phyloP scores from a whole-genome alignment of 257 asterid genomes.

The Fraxinus cuspidata region DNA sequence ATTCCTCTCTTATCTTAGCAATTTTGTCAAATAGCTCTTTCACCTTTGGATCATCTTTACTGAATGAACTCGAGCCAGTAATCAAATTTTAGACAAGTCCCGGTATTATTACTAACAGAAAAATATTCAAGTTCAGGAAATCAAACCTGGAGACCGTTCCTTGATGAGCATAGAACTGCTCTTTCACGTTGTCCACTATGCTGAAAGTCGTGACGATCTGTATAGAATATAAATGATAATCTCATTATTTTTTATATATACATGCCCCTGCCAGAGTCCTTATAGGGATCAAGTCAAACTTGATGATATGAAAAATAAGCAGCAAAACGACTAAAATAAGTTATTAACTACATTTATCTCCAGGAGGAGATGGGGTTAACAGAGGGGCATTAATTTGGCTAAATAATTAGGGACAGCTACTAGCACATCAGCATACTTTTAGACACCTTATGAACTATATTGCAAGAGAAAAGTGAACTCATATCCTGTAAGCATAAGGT shows the following conservation, averaged over 20 bases:
- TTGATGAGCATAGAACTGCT: slow-evolving; percentile 69
- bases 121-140: slow-evolving; percentile 21
- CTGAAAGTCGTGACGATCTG: slow-evolving; percentile 90
- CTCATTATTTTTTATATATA: background rate
- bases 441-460: background rate
- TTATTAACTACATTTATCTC: slow-evolving; percentile 4
- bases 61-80: slow-evolving; percentile 37
- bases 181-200: slow-evolving; percentile 87
- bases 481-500: background rate
- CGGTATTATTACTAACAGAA: background rate
- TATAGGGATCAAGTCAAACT: background rate
- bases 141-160: slow-evolving; percentile 67
- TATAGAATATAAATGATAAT: background rate
- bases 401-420: slow-evolving; percentile 7
- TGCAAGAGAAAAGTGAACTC: slow-evolving; percentile 8
- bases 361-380: background rate
- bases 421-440: background rate
- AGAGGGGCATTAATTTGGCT: background rate
- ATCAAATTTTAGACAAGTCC: slow-evolving; percentile 11
- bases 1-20: slow-evolving; percentile 68
- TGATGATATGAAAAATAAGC: background rate
- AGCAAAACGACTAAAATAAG: background rate
- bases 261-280: background rate
- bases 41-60: slow-evolving; percentile 68
- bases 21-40: slow-evolving; percentile 73